Evolutionary conservation across 768 basidiomycete species (phyloP).

Genomic region (Podaxis sp.): DNA sequence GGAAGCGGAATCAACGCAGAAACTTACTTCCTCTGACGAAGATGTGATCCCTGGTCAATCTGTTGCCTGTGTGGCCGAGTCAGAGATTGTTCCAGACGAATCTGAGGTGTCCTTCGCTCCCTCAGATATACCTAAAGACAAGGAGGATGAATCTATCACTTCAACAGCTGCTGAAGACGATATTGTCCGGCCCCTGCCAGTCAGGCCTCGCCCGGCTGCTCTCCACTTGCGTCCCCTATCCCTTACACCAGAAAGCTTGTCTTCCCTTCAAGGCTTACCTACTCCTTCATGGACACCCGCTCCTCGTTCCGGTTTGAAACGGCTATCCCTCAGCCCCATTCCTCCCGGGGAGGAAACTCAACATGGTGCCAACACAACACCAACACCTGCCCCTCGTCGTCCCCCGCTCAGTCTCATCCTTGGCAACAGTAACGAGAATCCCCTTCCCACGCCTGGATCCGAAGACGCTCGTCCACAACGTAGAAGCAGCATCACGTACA

Average conservation of each 20-base stretch:
- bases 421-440: slow-evolving; percentile 25
- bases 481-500: slow-evolving; percentile 78
- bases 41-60: slow-evolving; percentile 18
- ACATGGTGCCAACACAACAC: slow-evolving; percentile 8
- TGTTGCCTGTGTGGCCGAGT: background rate
- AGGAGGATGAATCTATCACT: slow-evolving; percentile 19
- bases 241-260: slow-evolving; percentile 54
- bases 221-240: slow-evolving; percentile 71
- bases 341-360: slow-evolving; percentile 28
- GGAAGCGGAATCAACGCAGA: slow-evolving; percentile 28
- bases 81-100: background rate
- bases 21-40: slow-evolving; percentile 3
- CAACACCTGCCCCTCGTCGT: slow-evolving; percentile 22
- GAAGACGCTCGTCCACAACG: slow-evolving; percentile 37
- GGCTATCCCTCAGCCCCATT: slow-evolving; percentile 45
- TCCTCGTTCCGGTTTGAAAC: slow-evolving; percentile 46
- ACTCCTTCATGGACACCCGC: slow-evolving; percentile 56
- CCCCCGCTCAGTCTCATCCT: slow-evolving; percentile 39
- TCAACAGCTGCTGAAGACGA: slow-evolving; percentile 24
- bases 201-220: slow-evolving; percentile 64
- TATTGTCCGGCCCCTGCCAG: slow-evolving; percentile 34
- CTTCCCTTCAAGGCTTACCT: slow-evolving; percentile 37
- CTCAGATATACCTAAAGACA: slow-evolving; percentile 26
- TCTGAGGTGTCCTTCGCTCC: slow-evolving; percentile 11
- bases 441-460: slow-evolving; percentile 23